A percentile compares a stretch with the other conserved stretches of the same genome.
Evolutionary conservation across 2,329 filamentous ascomycete species (phyloP).

Genomic region (Celoporthe dispersa): DNA sequence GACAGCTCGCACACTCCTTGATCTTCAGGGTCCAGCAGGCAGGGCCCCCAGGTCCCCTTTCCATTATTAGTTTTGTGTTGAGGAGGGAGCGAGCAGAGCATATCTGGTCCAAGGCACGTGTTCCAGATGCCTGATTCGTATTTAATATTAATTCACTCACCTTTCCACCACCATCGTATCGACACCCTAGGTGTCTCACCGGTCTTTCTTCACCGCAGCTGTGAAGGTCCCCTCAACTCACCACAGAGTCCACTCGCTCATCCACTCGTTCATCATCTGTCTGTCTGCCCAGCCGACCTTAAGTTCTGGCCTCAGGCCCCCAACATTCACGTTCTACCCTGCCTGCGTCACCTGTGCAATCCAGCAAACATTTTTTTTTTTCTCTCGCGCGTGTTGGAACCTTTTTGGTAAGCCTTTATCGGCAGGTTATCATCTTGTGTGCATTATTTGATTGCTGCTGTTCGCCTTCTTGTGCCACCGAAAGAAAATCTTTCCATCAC

Average conservation of each 20-base stretch:
- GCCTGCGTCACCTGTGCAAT: not conserved
- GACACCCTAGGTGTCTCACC: not conserved
- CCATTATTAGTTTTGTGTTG: not conserved
- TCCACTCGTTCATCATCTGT: not conserved
- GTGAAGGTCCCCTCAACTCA: not conserved
- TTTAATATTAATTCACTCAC: not conserved
- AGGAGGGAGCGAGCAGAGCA: not conserved
- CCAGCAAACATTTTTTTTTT: not conserved
- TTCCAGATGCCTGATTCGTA: not conserved
- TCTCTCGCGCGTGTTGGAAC: too few relatives aligned
- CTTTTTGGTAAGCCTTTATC: not conserved
- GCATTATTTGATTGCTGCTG: not conserved
- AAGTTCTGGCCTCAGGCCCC: not conserved
- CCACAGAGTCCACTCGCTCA: not conserved
- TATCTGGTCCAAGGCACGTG: not conserved
- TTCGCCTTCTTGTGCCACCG: not conserved
- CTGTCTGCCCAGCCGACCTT: not conserved
- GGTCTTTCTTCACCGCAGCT: not conserved
- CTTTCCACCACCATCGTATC: not conserved
- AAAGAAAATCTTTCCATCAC: not conserved
- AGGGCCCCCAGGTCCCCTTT: not conserved
- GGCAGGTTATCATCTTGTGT: conserved; percentile 3
- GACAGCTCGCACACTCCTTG: not conserved
- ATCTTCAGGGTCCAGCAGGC: not conserved
- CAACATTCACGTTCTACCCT: not conserved